Percentiles rank a stretch among this genome's conserved stretches.
phyloP scores from a whole-genome alignment of 345 rosid species.

The Pelargonium nanum region DNA sequence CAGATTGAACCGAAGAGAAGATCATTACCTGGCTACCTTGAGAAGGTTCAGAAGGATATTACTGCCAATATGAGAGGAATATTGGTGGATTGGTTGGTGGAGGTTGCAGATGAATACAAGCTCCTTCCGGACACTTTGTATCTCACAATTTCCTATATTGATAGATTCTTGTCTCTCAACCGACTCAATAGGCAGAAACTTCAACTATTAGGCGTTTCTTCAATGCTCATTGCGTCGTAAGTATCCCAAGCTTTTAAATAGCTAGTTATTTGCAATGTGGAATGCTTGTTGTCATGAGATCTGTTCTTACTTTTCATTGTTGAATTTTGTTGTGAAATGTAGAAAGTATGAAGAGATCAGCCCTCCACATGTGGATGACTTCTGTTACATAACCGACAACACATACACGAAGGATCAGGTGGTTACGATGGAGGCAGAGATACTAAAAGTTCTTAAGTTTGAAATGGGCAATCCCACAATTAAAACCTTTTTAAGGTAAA shows the following conservation, averaged over 20 bases:
- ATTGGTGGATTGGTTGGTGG: constrained; percentile 59
- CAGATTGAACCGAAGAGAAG: constrained; percentile 44
- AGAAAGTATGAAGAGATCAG: constrained; percentile 68
- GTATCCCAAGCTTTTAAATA: not conserved
- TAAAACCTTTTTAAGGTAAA: constrained; percentile 46
- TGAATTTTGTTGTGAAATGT: constrained; percentile 10
- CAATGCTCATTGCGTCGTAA: constrained; percentile 78
- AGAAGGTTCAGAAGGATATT: constrained; percentile 46
- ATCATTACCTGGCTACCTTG: constrained; percentile 44
- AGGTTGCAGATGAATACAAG: constrained; percentile 61
- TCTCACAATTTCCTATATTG: constrained; percentile 45
- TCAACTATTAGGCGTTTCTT: constrained; percentile 61
- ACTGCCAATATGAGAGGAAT: constrained; percentile 50
- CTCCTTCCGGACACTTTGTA: constrained; percentile 58
- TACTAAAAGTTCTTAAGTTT: constrained; percentile 42
- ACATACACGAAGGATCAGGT: constrained; percentile 57
- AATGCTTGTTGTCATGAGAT: not conserved
- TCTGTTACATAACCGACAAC: constrained; percentile 63
- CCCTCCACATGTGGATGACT: constrained; percentile 61
- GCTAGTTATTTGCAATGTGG: not conserved
- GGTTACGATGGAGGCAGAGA: constrained; percentile 45
- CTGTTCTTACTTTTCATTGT: constrained; percentile 1
- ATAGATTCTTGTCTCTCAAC: constrained; percentile 39
- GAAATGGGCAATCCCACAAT: constrained; percentile 55
- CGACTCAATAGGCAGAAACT: constrained; percentile 35